Evolutionary conservation across 495 filamentous ascomycete genomes (phyloP), one percentile per base, ranked within the genome.

Genomic region (Penicillium herquei): DNA sequence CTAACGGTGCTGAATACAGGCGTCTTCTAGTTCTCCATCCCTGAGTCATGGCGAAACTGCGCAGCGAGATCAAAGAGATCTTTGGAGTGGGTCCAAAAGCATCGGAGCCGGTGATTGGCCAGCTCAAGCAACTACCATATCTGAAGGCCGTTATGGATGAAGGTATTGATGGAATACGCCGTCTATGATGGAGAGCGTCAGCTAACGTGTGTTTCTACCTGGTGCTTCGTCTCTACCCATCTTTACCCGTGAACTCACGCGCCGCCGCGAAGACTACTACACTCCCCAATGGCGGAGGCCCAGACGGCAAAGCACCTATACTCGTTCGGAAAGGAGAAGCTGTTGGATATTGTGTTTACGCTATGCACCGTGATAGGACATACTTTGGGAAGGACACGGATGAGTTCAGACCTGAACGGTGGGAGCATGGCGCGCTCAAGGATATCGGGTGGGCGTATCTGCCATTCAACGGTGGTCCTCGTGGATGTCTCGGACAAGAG

Each of bases 401-500:
- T 2, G 61, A 65, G 21, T 83, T 77, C 63, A 54, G 66, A 3
- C 80, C 80, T 9, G 73, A 78, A 54, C 57, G 79, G 7, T 83
- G 80, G 80, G 72, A 73, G 34, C 30, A 21, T 17, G 11, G 17
- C 14, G 16, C 10, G 7, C 43, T 30, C 12, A 61, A 58, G 7
- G 62, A 74, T 6, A 63, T 18, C 12, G 47, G 47, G 3, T 58
- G 55, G 55, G 54, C 73, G 32, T 85, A 82, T 58, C 64, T 84
- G 11, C 82, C 83, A 0, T 86, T 86, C 60, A 82, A 80, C 54
- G 81, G 83, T 11, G 82, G 84, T 0, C 80, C 81, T 32, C 63
- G 80, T 9, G 77, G 78, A 17, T 74, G 70, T 39, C 57, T 74
- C 17, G 70, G 69, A 1, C 72, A 75, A 51, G 64, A 86, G 74